Base-by-base conservation (phyloP, 129 eudicot genomes). In the Sambucus nigra region DNA sequence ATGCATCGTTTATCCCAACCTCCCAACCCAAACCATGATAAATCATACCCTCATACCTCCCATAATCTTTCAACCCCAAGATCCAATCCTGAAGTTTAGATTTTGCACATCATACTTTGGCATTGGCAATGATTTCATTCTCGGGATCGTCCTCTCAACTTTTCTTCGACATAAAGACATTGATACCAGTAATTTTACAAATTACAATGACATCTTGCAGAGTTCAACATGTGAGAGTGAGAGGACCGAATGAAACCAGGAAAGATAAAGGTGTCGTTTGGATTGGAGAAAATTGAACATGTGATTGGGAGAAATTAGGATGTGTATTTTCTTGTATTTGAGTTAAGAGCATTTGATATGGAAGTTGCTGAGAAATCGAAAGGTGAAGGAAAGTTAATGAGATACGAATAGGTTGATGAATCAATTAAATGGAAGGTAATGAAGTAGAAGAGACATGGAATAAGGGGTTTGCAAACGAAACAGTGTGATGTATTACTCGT, bases 151-250 rank as follows among this genome's bases (percentile, higher is more conserved):
- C n/a, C n/a, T n/a, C n/a, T n/a, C n/a, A n/a, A n/a, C n/a, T n/a
- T n/a, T n/a, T n/a, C n/a, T n/a, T n/a, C n/a, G n/a, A n/a, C n/a
- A n/a, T n/a, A n/a, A n/a, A n/a, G n/a, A n/a, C n/a, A n/a, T n/a
- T n/a, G n/a, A n/a, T n/a, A n/a, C n/a, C n/a, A n/a, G n/a, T n/a
- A n/a, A n/a, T n/a, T n/a, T n/a, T n/a, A n/a, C n/a, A n/a, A n/a
- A n/a, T n/a, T 73, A 71, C 41, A 80, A 92, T 49, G 69, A 68
- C 60, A 82, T 96, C 1, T 53, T 86, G 69, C 54, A 74, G 69
- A 82, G 82, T 50, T 92, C 99, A 23, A 31, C 86, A 0, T 92
- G 99, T 21, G 94, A 92, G 35, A 92, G 85, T 7, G 94, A 83
- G 16, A 66, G 76, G 55, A 25, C 0, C 61, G 89, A 82, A 92